Evolutionary conservation across 805 yeast species (phyloP).

Genomic region (Jamesozyma spencerorum): DNA sequence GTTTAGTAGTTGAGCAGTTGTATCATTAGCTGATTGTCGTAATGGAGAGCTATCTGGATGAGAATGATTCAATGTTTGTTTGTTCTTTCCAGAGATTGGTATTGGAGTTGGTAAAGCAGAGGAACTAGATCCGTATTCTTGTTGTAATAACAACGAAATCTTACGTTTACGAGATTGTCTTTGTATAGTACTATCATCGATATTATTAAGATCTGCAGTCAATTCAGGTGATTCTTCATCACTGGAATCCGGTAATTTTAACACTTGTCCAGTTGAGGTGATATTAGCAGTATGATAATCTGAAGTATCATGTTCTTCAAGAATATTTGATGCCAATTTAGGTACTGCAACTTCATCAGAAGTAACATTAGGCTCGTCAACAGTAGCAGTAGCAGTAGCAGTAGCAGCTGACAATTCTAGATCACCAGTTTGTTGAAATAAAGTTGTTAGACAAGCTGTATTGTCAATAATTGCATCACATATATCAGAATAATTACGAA

Average conservation of each 20-base stretch:
- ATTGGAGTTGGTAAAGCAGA: slow-evolving; percentile 23
- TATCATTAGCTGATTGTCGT: not conserved
- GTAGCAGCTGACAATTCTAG: slow-evolving; percentile 36
- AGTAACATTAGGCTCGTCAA: slow-evolving; percentile 1
- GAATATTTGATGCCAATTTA: not conserved
- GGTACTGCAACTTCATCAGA: not conserved
- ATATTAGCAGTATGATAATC: slow-evolving; percentile 18
- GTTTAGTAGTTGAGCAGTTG: no score
- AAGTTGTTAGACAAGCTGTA: slow-evolving; percentile 65
- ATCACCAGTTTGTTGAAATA: slow-evolving; percentile 67
- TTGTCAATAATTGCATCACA: slow-evolving; percentile 57
- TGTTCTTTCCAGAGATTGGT: not conserved
- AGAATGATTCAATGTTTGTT: not conserved
- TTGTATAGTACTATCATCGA: slow-evolving; percentile 21
- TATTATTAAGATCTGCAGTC: slow-evolving; percentile 3
- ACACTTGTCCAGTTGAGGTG: slow-evolving; percentile 19
- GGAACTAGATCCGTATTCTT: slow-evolving; percentile 28
- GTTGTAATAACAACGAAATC: slow-evolving; percentile 26
- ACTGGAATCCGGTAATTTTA: slow-evolving; percentile 24
- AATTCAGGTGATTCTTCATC: slow-evolving; percentile 16
- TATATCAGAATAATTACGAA: slow-evolving; percentile 48
- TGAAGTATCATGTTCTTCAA: no score
- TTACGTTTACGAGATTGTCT: slow-evolving; percentile 26
- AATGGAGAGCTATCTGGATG: not conserved
- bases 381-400: not conserved